Evolutionary conservation across 176 grass and related monocot species (phyloP).

Genomic region (Themeda triandra): DNA sequence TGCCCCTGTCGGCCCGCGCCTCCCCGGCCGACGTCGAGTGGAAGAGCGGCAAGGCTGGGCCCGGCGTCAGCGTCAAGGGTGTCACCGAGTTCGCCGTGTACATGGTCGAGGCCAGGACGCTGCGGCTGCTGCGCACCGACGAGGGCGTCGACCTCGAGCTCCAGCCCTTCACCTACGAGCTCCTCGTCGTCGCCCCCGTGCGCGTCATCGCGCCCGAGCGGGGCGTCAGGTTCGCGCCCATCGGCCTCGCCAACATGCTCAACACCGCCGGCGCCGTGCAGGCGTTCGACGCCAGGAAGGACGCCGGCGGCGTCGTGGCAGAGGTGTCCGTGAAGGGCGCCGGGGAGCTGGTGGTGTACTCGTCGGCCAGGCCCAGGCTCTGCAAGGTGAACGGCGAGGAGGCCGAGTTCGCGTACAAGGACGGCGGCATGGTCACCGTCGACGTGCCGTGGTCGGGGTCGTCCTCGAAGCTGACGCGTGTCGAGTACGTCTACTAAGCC

Average conservation of each 20-base stretch:
- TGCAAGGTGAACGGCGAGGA: conserved; percentile 68
- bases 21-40: conserved; percentile 77
- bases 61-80: conserved; percentile 29
- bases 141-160: conserved; percentile 62
- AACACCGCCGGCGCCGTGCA: conserved; percentile 78
- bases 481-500: conserved; percentile 60
- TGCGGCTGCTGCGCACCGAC: conserved; percentile 40
- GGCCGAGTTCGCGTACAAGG: conserved; percentile 43
- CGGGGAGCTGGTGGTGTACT: conserved; percentile 63
- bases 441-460: conserved; percentile 77
- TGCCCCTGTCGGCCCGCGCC: conserved; percentile 38
- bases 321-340: conserved; percentile 64
- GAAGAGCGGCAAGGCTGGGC: conserved; percentile 22
- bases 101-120: conserved; percentile 35
- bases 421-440: conserved; percentile 45
- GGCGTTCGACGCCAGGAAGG: conserved; percentile 23
- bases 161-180: conserved; percentile 77
- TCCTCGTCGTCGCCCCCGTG: conserved; percentile 78
- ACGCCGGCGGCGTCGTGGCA: background rate
- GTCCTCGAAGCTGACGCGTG: conserved; percentile 36
- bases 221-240: conserved; percentile 49
- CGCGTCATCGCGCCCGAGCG: conserved; percentile 1
- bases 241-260: conserved; percentile 89
- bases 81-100: conserved; percentile 61
- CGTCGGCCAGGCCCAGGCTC: conserved; percentile 45